phyloP scores from a whole-genome alignment of 1,284 basidiomycete genomes.

The Porogramme epimiltina region DNA sequence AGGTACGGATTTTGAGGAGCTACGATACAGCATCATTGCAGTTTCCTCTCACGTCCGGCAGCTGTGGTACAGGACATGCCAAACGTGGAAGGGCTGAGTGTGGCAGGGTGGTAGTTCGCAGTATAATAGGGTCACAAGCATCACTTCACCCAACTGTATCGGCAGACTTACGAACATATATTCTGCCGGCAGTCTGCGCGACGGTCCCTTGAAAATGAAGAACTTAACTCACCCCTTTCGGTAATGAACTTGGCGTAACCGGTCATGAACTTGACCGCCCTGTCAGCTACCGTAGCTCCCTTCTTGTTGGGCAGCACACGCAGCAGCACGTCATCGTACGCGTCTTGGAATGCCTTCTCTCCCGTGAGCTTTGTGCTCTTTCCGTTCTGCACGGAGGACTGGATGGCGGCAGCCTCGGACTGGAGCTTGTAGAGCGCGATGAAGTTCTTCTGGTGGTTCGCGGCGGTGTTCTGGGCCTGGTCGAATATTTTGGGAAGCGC shows the following conservation, averaged over 20 bases:
- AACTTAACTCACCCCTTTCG: constrained; percentile 64
- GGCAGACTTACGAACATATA: too few relatives aligned
- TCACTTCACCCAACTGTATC: too few relatives aligned
- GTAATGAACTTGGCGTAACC: constrained; percentile 81
- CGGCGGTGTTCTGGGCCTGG: constrained; percentile 81
- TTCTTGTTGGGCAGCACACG: constrained; percentile 84
- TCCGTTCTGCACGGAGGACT: constrained; percentile 52
- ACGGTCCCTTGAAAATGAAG: too few relatives aligned
- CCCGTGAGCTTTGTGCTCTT: constrained; percentile 66
- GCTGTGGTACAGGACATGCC: too few relatives aligned
- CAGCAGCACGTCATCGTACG: constrained; percentile 73
- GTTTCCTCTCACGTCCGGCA: too few relatives aligned
- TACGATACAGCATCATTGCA: too few relatives aligned
- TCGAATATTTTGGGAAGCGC: constrained; percentile 68
- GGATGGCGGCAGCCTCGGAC: constrained; percentile 59
- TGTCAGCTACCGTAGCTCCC: constrained; percentile 78
- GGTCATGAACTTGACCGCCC: constrained; percentile 85
- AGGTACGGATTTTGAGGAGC: too few relatives aligned
- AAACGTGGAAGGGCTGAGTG: too few relatives aligned
- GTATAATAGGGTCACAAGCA: too few relatives aligned
- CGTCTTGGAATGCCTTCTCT: constrained; percentile 80
- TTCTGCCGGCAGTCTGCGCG: too few relatives aligned
- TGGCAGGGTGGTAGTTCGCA: too few relatives aligned
- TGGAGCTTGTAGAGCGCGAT: constrained; percentile 88
- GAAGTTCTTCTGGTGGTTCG: constrained; percentile 92